phyloP scores from a whole-genome alignment of 1,284 basidiomycete species.

The Ganoderma resinaceum region DNA sequence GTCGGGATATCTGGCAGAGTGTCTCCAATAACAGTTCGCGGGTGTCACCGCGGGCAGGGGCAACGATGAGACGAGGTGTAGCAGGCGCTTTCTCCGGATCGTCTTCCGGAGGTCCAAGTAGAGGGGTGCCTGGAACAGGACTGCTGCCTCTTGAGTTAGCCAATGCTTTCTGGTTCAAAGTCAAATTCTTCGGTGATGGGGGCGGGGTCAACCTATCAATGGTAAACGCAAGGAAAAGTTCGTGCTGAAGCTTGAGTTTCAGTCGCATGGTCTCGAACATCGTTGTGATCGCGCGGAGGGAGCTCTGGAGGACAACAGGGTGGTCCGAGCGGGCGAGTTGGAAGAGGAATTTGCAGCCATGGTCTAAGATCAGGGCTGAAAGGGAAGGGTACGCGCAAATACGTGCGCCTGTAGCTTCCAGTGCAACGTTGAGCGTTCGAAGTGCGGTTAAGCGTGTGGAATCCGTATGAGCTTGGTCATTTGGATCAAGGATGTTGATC shows the following conservation, averaged over 20 bases:
- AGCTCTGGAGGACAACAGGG: constrained; percentile 77
- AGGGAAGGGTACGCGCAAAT: constrained; percentile 83
- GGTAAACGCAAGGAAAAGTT: constrained; percentile 93
- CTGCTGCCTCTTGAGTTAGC: constrained; percentile 61
- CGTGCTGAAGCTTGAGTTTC: constrained; percentile 95
- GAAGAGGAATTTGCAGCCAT: constrained; percentile 96
- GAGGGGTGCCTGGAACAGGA: constrained; percentile 53
- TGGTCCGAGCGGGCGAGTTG: constrained; percentile 93
- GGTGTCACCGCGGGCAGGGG: constrained; percentile 87
- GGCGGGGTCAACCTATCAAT: constrained; percentile 87
- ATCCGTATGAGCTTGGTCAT: constrained; percentile 94
- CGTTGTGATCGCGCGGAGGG: constrained; percentile 87
- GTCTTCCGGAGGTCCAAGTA: constrained; percentile 51
- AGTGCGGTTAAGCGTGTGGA: constrained; percentile 93
- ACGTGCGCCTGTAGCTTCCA: constrained; percentile 84
- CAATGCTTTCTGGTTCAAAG: constrained; percentile 29
- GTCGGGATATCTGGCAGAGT: constrained; percentile 80
- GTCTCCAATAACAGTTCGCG: constrained; percentile 93
- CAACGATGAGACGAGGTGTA: constrained; percentile 64
- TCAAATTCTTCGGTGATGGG: constrained; percentile 30
- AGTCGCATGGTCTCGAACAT: constrained; percentile 90
- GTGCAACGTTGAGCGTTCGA: constrained; percentile 87
- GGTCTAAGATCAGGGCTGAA: constrained; percentile 78
- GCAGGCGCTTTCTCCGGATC: constrained; percentile 59
- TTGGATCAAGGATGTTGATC: constrained; percentile 94